Conservation (phyloP, 2,329 filamentous ascomycete genomes). For the Aspergillus terreus region DNA sequence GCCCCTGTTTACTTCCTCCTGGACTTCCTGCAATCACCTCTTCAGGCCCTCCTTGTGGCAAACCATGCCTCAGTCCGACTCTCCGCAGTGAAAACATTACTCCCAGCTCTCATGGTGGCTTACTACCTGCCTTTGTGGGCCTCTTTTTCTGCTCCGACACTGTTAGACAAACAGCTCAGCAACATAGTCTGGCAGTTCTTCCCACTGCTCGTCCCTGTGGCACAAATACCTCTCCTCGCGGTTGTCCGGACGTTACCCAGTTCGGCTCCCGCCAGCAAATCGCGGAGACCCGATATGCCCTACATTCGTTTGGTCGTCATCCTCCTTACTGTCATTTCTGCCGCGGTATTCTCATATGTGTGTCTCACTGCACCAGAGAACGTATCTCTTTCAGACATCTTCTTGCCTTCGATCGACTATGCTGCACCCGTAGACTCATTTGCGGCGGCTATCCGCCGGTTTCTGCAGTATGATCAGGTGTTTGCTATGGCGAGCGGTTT, state of each 20-base stretch:
- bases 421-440: background rate
- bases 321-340: background rate
- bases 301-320: background rate
- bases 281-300: background rate
- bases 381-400: background rate
- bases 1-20: slow-evolving; percentile 2
- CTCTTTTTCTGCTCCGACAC: slow-evolving; percentile 3
- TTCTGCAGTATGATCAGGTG: slow-evolving; percentile 11
- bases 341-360: background rate
- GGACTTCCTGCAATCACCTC: slow-evolving; percentile 2
- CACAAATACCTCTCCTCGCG: slow-evolving; percentile 2
- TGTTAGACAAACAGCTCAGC: background rate
- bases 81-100: background rate
- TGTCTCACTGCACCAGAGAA: background rate
- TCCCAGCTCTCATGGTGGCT: slow-evolving; percentile 1
- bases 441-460: background rate
- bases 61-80: background rate
- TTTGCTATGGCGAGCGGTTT: slow-evolving; percentile 1
- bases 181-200: slow-evolving; percentile 13
- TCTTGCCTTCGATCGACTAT: background rate
- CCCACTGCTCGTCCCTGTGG: slow-evolving; percentile 6
- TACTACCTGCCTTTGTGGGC: slow-evolving; percentile 3
- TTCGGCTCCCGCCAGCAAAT: background rate
- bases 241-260: background rate
- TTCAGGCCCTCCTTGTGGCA: background rate